Evolutionary conservation across 208 protist species (phyloP), one percentile per base, ranked within the genome.

Genomic region (Crithidia fasciculata): DNA sequence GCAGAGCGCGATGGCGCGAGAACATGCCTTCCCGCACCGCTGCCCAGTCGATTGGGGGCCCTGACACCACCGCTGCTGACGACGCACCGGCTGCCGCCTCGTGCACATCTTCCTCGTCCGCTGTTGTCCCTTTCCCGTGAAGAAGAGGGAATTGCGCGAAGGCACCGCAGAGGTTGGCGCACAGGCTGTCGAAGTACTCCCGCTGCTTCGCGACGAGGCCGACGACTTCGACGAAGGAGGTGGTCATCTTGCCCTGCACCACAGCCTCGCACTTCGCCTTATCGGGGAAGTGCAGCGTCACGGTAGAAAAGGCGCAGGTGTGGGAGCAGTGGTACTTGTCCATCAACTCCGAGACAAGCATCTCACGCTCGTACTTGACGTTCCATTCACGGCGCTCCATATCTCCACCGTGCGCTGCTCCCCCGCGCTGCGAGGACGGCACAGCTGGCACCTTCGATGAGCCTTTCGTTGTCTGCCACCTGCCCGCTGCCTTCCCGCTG

Each of bases 201-300:
- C 68, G 47, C 63, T 92, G 89, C 18, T 61, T 70, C 3, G 49
- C 53, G n/a, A 78, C 78, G 12, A 94, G 70, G 9, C 87, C 80
- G 28, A 94, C 59, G 10, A 70, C 81, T 58, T 91, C 61, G 15
- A 92, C 50, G 50, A 79, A 89, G 7, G 86, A 79, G 5, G 41
- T 39, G 7, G 44, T 72, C 69, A 74, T 69, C 74, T 87, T 92
- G 4, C 52, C 71, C 6, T 56, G 37, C 50, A 91, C 49, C 40
- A 78, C 72, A 8, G 57, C 50, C 16, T 54, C 37, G 41, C 74
- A 83, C 44, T 56, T 54, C 2, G 49, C 56, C 47, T 75, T 63
- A 15, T 69, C 47, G 0, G 82, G 83, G 63, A 74, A 85, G 62
- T 80, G 63, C 2, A 54, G 61, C 55, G 60, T 67, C 57, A 83